A percentile compares a stretch with the other conserved stretches of the same genome.
Conservation (phyloP, 2,329 filamentous ascomycete genomes). For the Geoglossum cookeanum region DNA sequence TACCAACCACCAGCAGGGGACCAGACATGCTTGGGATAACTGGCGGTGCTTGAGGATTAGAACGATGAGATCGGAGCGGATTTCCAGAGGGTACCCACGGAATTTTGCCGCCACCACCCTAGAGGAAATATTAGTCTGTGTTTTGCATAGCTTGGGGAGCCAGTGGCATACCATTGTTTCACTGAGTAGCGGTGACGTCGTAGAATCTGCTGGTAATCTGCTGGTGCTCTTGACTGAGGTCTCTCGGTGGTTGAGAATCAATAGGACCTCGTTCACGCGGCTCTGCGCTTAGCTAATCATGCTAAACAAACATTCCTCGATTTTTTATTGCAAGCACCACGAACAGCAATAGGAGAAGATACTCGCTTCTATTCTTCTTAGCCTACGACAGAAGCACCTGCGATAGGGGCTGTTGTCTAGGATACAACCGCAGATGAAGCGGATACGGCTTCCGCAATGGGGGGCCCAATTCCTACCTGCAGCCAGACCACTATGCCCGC, state of each 20-base stretch:
- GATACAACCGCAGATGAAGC: conserved; percentile 30
- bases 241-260: background rate
- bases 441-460: conserved; percentile 40
- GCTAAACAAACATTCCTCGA: background rate
- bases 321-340: background rate
- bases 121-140: background rate
- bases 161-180: background rate
- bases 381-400: background rate
- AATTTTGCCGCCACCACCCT: conserved; percentile 64
- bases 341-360: background rate
- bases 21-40: conserved; percentile 98
- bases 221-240: background rate
- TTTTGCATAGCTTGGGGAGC: background rate
- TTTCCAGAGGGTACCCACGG: conserved; percentile 30
- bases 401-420: background rate
- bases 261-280: background rate
- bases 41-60: conserved; percentile 20
- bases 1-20: conserved; percentile 98
- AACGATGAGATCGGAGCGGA: background rate
- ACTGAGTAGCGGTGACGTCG: background rate
- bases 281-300: background rate
- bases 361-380: background rate
- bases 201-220: background rate
- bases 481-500: background rate
- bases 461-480: conserved; percentile 26